Conservation (phyloP, 2,329 filamentous ascomycete species). For the Neonectria faginata region DNA sequence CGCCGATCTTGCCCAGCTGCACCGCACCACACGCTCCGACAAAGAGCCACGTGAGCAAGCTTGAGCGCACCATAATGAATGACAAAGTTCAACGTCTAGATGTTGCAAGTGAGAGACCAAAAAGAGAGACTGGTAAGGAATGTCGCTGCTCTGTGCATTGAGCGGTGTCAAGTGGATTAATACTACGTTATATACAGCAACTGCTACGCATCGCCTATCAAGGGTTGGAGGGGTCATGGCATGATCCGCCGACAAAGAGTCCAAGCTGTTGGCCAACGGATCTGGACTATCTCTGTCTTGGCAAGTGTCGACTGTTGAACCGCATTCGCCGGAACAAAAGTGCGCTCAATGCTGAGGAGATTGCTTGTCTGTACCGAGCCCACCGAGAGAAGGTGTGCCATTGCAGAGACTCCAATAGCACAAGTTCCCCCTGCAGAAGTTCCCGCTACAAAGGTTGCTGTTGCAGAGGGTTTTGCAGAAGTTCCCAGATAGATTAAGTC, state of each 20-base stretch:
- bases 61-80: conserved; percentile 52
- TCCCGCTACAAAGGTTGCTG: background rate
- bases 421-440: conserved; percentile 6
- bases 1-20: conserved; percentile 36
- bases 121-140: background rate
- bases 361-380: background rate
- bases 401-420: background rate
- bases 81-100: background rate
- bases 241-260: background rate
- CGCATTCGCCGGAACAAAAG: background rate
- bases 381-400: background rate
- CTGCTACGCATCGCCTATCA: background rate
- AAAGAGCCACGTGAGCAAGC: conserved; percentile 51
- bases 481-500: background rate
- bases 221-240: background rate
- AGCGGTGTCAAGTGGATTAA: background rate
- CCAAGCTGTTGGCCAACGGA: background rate
- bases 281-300: background rate
- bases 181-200: background rate
- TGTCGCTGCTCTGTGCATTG: background rate
- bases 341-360: background rate
- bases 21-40: conserved; percentile 49
- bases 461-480: conserved; percentile 1
- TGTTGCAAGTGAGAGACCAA: conserved; percentile 6
- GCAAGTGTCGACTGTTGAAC: background rate